Base-by-base conservation (phyloP, 169 alveolate genomes). In the Plasmodium coatneyi region DNA sequence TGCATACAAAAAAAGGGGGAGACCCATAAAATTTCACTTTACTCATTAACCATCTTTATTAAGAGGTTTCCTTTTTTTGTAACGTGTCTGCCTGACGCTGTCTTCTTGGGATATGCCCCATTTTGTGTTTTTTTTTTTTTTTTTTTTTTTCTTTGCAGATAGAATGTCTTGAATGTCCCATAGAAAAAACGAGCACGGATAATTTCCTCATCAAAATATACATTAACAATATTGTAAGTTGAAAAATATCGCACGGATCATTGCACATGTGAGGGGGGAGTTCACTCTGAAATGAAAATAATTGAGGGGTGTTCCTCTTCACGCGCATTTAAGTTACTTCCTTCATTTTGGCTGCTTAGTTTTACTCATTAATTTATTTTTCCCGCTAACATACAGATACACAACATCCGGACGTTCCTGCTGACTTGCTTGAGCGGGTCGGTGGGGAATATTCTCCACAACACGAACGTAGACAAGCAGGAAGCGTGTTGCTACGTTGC, bases 161-260 rank as follows among this genome's bases (percentile, higher is more conserved):
- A 52, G 93, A 86, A 86, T 86, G 93, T 86, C 93, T 86, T 86
- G 87, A 86, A 54, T 86, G 93, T 22, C 93, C 93, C 34, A 78
- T 86, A 43, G 93, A 86, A 54, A 86, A 86, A 86, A 86, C 93
- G 36, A 78, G 83, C 82, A 86, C 80, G 10, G 93, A 86, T 49
- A 86, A 86, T 76, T 86, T 86, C 80, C 71, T 86, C 25, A 74
- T 86, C 79, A 86, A 86, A 76, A 86, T 86, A 74, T 86, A 86
- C 32, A 74, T 86, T 12, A 52, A 86, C 71, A 86, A 86, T 86
- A 86, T 86, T 74, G 93, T 86, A 86, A 86, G 78, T 49, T 25
- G 25, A 12, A 39, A 70, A 49, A 83, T 25, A 83, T 14, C 9
- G 71, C n/a, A 60, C n/a, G 9, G 66, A 22, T 30, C 0, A 70